A percentile compares a stretch with the other conserved stretches of the same genome.
phyloP scores from a whole-genome alignment of 441 rosid species.

The Aleurites moluccanus region DNA sequence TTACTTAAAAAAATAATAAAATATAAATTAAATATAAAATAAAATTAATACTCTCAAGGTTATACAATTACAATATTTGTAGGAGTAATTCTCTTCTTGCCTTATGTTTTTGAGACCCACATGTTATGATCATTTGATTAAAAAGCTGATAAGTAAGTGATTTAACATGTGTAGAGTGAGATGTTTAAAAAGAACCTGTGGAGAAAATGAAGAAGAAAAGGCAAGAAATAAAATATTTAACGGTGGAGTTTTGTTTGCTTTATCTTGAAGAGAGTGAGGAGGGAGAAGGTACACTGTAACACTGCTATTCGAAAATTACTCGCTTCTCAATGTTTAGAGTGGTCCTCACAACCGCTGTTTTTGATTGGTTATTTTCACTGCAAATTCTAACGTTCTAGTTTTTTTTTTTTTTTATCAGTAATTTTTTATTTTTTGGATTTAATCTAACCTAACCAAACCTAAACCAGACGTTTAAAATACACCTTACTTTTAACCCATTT shows the following conservation, averaged over 20 bases:
- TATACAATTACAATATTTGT: no score
- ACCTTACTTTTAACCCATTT: background rate
- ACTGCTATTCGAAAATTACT: background rate
- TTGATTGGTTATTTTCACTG: background rate
- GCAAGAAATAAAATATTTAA: background rate
- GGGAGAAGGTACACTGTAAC: background rate
- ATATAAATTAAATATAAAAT: no score
- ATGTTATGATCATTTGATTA: no score
- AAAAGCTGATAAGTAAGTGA: no score
- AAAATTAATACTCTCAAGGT: no score
- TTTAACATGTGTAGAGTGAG: no score
- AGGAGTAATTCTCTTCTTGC: no score
- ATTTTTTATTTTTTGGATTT: no score
- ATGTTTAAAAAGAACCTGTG: no score
- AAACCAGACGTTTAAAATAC: background rate
- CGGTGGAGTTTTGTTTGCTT: slow-evolving; percentile 19
- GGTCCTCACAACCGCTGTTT: slow-evolving; percentile 10
- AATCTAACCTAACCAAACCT: background rate
- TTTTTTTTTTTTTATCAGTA: no score
- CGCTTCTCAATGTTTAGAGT: background rate
- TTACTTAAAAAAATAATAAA: no score
- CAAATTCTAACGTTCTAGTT: background rate
- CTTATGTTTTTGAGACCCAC: no score
- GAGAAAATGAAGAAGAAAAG: background rate
- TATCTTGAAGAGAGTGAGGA: background rate